Evolutionary conservation across 192 early-diverging fungal genomes (phyloP).

Genomic region (Gorgonomyces haynaldii): DNA sequence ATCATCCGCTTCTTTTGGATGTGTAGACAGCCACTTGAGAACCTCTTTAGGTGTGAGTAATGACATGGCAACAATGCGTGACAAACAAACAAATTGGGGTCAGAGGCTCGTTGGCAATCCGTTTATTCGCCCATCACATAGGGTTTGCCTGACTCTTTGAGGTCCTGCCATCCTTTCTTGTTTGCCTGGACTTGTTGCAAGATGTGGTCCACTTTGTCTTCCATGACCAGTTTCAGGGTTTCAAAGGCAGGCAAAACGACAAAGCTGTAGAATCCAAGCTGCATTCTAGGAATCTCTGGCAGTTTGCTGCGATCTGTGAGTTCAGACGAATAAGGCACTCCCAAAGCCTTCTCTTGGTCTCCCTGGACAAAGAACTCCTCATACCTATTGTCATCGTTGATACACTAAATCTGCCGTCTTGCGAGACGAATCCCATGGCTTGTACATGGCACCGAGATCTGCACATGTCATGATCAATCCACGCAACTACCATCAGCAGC

Average conservation of each 20-base stretch:
- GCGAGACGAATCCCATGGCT: conserved; percentile 20
- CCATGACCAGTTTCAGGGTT: conserved; percentile 6
- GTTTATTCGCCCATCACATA: too few species aligned
- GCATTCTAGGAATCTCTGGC: conserved; percentile 29
- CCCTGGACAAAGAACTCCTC: conserved; percentile 39
- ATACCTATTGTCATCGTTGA: too few species aligned
- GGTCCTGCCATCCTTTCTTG: conserved; percentile 15
- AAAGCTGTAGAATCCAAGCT: conserved; percentile 24
- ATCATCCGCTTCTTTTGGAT: too few species aligned
- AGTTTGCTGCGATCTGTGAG: conserved; percentile 26
- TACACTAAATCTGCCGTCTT: conserved; percentile 28
- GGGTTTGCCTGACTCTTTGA: conserved; percentile 4
- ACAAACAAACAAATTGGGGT: too few species aligned
- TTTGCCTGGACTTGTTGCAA: conserved; percentile 12
- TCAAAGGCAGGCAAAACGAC: conserved; percentile 31
- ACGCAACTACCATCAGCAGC: conserved; percentile 9
- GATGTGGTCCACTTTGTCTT: not conserved
- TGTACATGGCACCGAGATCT: conserved; percentile 30
- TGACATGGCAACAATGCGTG: too few species aligned
- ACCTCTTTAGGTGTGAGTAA: too few species aligned
- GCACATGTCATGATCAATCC: conserved; percentile 31
- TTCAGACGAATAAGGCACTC: conserved; percentile 25
- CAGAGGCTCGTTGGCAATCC: too few species aligned
- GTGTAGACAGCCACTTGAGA: too few species aligned
- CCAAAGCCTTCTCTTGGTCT: conserved; percentile 29